These are phyloP conservation scores for Boletus mariae DNA, from an alignment of 1,284 basidiomycete genomes.

Conservation along the genomic window DNA sequence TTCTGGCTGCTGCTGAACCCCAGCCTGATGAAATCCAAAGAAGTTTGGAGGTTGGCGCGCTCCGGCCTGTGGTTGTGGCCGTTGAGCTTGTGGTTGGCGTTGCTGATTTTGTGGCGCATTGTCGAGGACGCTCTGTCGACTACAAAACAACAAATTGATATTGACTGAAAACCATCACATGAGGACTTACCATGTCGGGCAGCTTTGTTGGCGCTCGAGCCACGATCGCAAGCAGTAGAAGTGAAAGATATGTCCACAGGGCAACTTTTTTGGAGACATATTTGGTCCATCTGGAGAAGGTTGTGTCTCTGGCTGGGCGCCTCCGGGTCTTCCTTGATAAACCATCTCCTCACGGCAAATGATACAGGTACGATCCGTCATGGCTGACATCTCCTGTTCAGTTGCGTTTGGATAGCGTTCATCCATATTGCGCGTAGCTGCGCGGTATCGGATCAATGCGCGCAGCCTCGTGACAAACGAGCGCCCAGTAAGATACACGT, in stretches of 20 bases:
- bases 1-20: conserved; percentile 29
- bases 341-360: conserved; percentile 99
- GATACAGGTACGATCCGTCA: conserved; percentile 92
- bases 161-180: conserved; percentile 6
- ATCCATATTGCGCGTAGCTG: conserved; percentile 97
- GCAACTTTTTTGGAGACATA: conserved; percentile 93
- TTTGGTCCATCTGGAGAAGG: conserved; percentile 71
- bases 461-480: conserved; percentile 86
- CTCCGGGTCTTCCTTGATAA: conserved; percentile 36
- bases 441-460: conserved; percentile 88
- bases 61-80: conserved; percentile 35
- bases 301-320: conserved; percentile 31
- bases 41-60: conserved; percentile 29
- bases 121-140: conserved; percentile 84
- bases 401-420: conserved; percentile 94
- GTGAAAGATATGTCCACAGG: conserved; percentile 97
- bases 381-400: conserved; percentile 72
- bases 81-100: conserved; percentile 35
- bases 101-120: conserved; percentile 34
- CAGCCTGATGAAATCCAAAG: conserved; percentile 27
- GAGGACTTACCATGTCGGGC: conserved; percentile 87
- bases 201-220: conserved; percentile 94
- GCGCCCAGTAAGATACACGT: conserved; percentile 92
- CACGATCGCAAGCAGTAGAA: conserved; percentile 96
- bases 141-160: conserved; percentile 33